Evolutionary conservation across 108 stramenopile genomes (phyloP), one percentile per base, ranked within the genome.

Genomic region (Nitzschia putrida): DNA sequence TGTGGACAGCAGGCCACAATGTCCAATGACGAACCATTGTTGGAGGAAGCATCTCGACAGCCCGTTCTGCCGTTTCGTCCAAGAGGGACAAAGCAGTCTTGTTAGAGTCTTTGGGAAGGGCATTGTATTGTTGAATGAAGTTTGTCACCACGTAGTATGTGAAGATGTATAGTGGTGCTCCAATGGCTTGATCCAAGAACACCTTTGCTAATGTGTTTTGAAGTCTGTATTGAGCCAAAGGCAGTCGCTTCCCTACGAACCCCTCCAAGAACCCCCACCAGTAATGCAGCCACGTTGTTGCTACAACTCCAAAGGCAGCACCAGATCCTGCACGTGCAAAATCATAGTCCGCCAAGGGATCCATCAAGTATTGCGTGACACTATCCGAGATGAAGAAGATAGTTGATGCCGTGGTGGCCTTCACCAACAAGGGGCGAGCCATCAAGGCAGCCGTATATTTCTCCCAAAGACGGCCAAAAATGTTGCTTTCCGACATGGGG

Each of bases 21-120:
- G 64, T 80, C 83, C 83, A 84, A 60, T 84, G 83, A 13, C 74
- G 74, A 21, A 81, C 16, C 79, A 84, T 78, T 0, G 79, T 79
- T 8, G 77, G 72, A 16, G 60, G 59, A 18, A 80, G 53, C 83
- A 84, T 84, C 49, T 66, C 80, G 8, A 42, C 23, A 16, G 83
- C 83, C 40, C 61, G 65, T 34, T 57, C 37, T 13, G 41, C 53
- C 18, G 76, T 68, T 38, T 77, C 69, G 12, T 51, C 22, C 53
- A 75, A 55, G 8, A 69, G 56, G 10, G 13, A 11, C 49, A 16
- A 23, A 22, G 64, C 22, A 16, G 57, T 23, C 18, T 34, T 23
- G 23, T 49, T 52, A 18, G 23, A 34, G 25, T 65, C 53, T 13
- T 16, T 64, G 40, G 20, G 34, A 14, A 41, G 26, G 11, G 66